Evolutionary conservation across 2,329 filamentous ascomycete species (phyloP), one percentile per base, ranked within the genome.

Genomic region (Fusarium graminum): DNA sequence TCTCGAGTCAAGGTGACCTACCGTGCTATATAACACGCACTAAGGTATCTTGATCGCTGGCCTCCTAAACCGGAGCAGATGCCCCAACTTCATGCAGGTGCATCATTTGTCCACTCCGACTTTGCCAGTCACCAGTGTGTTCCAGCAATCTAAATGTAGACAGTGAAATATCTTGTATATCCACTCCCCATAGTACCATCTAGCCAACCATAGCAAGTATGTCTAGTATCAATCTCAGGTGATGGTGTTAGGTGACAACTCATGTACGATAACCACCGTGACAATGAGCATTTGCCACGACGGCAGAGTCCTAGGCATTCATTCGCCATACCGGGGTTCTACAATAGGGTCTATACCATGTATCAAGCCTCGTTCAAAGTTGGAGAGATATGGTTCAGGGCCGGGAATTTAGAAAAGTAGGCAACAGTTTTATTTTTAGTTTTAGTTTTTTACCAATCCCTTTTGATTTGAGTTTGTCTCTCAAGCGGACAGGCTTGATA

Each of bases 1-100:
- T 26, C 63, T 65, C 17, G 65, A 70, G 61, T 69, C 60, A 68
- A 56, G 26, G 26, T 65, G 49, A 68, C 65, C 61, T 60, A 43
- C 47, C 29, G 12, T 45, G n/a, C 46, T 16, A 56, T 59, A n/a
- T n/a, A n/a, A n/a, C n/a, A n/a, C n/a, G n/a, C n/a, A n/a, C n/a
- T n/a, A n/a, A n/a, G n/a, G n/a, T n/a, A n/a, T n/a, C n/a, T n/a
- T 38, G 19, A 43, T 34, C 47, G 32, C n/a, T 43, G 30, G 39
- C n/a, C 50, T 68, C 59, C 54, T 65, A 42, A 17, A 49, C 54
- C 53, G 53, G 64, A 65, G 46, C 26, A 5, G 46, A 47, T 38
- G 28, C 49, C 53, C 55, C 44, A 55, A 46, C 50, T 52, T 47
- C 55, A 66, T 56, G 52, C 34, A 47, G 40, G 46, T 29, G 29